phyloP scores from a whole-genome alignment of 2,329 filamentous ascomycete genomes.

The Corinectria fuckeliana region DNA sequence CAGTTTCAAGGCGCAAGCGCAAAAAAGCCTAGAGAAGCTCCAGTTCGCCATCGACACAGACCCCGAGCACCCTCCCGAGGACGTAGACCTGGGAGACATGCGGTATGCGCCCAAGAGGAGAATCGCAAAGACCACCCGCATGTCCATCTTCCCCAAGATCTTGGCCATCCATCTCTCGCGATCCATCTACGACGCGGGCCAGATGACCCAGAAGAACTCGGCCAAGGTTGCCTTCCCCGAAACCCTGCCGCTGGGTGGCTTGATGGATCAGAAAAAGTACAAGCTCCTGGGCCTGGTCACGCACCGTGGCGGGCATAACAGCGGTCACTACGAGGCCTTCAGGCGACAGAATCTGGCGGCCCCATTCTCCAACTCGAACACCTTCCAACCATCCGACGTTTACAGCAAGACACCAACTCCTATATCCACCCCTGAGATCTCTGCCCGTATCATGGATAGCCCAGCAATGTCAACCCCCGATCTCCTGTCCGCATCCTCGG shows the following conservation, averaged over 20 bases:
- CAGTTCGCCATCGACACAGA: constrained; percentile 76
- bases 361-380: constrained; percentile 83
- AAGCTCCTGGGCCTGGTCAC: constrained; percentile 86
- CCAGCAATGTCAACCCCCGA: constrained; percentile 57
- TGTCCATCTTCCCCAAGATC: constrained; percentile 87
- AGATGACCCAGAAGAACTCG: constrained; percentile 86
- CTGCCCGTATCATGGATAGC: constrained; percentile 47
- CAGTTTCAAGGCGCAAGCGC: constrained; percentile 57
- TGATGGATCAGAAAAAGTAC: constrained; percentile 81
- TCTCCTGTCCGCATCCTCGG: constrained; percentile 49
- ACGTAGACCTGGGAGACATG: constrained; percentile 75
- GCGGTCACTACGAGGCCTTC: constrained; percentile 97
- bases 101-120: constrained; percentile 78
- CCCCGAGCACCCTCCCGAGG: constrained; percentile 78
- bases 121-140: constrained; percentile 87
- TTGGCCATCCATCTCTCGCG: constrained; percentile 91
- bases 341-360: constrained; percentile 80
- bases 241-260: constrained; percentile 78
- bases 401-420: constrained; percentile 70
- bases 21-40: constrained; percentile 69
- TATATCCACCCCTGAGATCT: constrained; percentile 55
- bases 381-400: constrained; percentile 76
- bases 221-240: constrained; percentile 95
- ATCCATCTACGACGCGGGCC: constrained; percentile 84
- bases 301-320: constrained; percentile 94